Base-by-base conservation (phyloP, 352 stramenopile genomes). In the Phytophthora ohioensis region DNA sequence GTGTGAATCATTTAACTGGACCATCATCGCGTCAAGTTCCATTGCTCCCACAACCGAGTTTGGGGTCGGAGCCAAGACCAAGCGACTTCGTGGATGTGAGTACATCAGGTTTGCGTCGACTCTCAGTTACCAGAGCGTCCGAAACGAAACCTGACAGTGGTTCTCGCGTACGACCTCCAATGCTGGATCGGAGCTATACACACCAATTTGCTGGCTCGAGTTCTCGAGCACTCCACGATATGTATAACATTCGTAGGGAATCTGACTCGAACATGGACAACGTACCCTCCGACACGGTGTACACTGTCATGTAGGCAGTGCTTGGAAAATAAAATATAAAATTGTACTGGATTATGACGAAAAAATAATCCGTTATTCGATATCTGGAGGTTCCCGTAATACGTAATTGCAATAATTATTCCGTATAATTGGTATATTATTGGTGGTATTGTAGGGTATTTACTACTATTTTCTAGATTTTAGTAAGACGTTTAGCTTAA, bases 31-130 rank as follows among this genome's bases (percentile, higher is more conserved):
- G 63, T 9, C 72, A 76, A 45, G 53, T 70, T 1, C 73, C 73
- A 10, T 65, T 76, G 21, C 12, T 80, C 5, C n/a, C 58, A 5
- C 63, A 63, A 13, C 60, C 71, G 5, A 79, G 71, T 38, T 41
- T 73, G 4, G 67, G 31, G 8, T 69, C 61, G 0, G 67, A 79
- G 36, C 63, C 62, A n/a, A 49, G 55, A 39, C 30, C 57, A 10
- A 73, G 67, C 43, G 71, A 79, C 48, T 79, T 79, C 15, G 67
- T 75, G 30, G 58, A 63, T 27, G 17, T 75, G n/a, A 59, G 3
- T 5, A 62, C 66, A 1, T 41, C 42, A 47, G 55, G 46, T 5
- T 41, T 71, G 17, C 54, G 57, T 43, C 32, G 57, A 1, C 21
- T 62, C 0, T 71, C 66, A 17, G 35, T 34, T 5, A 55, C 38